phyloP scores from a whole-genome alignment of 768 basidiomycete species.

The Dentipellis sp. region DNA sequence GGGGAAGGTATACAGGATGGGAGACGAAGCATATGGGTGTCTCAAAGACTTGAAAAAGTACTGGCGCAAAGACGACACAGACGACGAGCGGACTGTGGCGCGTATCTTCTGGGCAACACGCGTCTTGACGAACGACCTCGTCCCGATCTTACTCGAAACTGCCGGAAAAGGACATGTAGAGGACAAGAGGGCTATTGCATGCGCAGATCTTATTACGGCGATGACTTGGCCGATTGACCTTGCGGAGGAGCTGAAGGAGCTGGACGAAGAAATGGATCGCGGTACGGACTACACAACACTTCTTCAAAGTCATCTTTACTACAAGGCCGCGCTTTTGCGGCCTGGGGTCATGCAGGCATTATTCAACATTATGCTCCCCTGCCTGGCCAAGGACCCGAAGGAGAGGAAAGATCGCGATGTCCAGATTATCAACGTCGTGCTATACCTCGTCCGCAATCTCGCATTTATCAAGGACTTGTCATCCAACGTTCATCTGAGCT shows the following conservation, averaged over 20 bases:
- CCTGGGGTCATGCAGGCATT: slow-evolving; percentile 64
- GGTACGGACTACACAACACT: slow-evolving; percentile 87
- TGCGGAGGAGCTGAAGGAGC: slow-evolving; percentile 87
- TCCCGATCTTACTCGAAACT: slow-evolving; percentile 77
- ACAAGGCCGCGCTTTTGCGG: slow-evolving; percentile 74
- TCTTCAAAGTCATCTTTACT: slow-evolving; percentile 69
- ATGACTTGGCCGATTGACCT: slow-evolving; percentile 99
- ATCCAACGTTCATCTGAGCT: slow-evolving; percentile 56
- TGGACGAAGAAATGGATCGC: slow-evolving; percentile 73
- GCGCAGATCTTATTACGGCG: slow-evolving; percentile 85
- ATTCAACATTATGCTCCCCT: slow-evolving; percentile 69
- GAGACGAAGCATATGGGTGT: slow-evolving; percentile 77
- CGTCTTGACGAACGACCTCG: slow-evolving; percentile 76
- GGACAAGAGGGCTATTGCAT: slow-evolving; percentile 75
- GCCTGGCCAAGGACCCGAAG: slow-evolving; percentile 57
- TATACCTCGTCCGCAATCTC: slow-evolving; percentile 90
- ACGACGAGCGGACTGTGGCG: slow-evolving; percentile 93
- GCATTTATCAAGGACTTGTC: slow-evolving; percentile 86
- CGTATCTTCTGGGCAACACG: slow-evolving; percentile 88
- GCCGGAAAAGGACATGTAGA: slow-evolving; percentile 71
- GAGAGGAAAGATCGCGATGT: slow-evolving; percentile 74
- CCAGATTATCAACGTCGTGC: slow-evolving; percentile 79
- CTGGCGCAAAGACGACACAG: slow-evolving; percentile 94
- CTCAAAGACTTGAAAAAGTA: slow-evolving; percentile 91
- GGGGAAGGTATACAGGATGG: slow-evolving; percentile 57